phyloP scores from a whole-genome alignment of 2,329 filamentous ascomycete genomes.

The Exophiala mesophila region DNA sequence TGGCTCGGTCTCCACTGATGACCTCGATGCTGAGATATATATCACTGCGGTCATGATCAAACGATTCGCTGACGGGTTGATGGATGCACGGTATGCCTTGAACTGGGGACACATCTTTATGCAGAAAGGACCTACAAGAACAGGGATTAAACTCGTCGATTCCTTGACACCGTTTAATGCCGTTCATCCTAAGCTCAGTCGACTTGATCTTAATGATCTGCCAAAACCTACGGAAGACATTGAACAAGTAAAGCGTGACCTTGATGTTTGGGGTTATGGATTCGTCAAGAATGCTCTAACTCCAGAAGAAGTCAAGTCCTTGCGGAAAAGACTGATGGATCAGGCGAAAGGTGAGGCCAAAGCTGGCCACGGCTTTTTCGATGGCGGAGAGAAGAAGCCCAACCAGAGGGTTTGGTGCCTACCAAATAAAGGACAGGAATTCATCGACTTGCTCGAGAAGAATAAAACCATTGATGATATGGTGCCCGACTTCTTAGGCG shows the following conservation, averaged over 20 bases:
- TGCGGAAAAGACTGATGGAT: conserved; percentile 4
- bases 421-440: conserved; percentile 7
- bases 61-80: conserved; percentile 5
- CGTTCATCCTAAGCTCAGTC: conserved; percentile 6
- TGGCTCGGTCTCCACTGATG: background rate
- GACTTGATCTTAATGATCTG: conserved; percentile 1
- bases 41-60: conserved; percentile 7
- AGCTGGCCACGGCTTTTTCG: conserved; percentile 5
- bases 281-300: conserved; percentile 9
- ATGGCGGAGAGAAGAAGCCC: conserved; percentile 9
- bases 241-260: conserved; percentile 6
- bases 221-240: conserved; percentile 8
- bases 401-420: conserved; percentile 8
- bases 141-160: conserved; percentile 9
- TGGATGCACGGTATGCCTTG: conserved; percentile 10
- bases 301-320: conserved; percentile 1
- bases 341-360: conserved; percentile 8
- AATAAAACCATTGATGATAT: conserved; percentile 8
- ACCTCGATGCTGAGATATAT: conserved; percentile 4
- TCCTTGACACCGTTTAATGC: conserved; percentile 6
- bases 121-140: conserved; percentile 1
- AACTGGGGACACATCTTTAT: conserved; percentile 9
- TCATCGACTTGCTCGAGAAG: conserved; percentile 7
- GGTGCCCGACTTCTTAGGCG: conserved; percentile 6
- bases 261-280: conserved; percentile 8